Evolutionary conservation across 169 alveolate genomes (phyloP), one percentile per base, ranked within the genome.

Genomic region (Babesia microti): DNA sequence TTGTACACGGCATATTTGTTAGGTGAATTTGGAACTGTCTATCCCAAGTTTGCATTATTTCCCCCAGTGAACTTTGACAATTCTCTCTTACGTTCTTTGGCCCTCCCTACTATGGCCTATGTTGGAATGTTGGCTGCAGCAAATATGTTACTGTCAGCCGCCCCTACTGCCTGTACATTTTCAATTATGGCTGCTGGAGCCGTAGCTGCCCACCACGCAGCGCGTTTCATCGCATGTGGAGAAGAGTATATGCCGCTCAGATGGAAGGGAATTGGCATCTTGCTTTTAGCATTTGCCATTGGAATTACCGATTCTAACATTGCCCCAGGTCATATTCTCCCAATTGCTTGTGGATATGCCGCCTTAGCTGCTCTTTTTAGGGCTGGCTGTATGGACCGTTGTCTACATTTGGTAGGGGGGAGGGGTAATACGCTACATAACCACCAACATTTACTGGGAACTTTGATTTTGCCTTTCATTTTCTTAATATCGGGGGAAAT

Each of bases 141-240:
- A 29, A 88, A 88, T 68, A 78, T 86, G 36, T 69, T 88, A 33
- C 81, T 88, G 41, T 81, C 68, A 41, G 79, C 82, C 50, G 78
- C 93, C 23, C 94, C 93, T 6, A 79, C 88, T 46, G 66, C 85
- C 14, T 92, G 94, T 24, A 84, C 91, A 1, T 84, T 78, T 59
- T 94, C 95, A 15, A 86, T 83, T 34, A 76, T 87, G 9, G 93
- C 87, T 26, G 72, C 94, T 35, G 88, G 88, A 42, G 91, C 95
- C 1, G 94, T 88, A n/a, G 92, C 87, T 15, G 80, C 85, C 39
- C 95, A 88, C 52, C 95, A 88, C 57, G 85, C 87, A 22, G 84
- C 91, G 43, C 83, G 95, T 37, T 88, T 85, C 51, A 67, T 88
- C 54, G 93, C 91, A 26, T 88, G 95, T 43, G 95, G 93, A 24